Evolutionary conservation across 306 rosid species (phyloP), one percentile per base, ranked within the genome.

Genomic region (Arachis stenosperma): DNA sequence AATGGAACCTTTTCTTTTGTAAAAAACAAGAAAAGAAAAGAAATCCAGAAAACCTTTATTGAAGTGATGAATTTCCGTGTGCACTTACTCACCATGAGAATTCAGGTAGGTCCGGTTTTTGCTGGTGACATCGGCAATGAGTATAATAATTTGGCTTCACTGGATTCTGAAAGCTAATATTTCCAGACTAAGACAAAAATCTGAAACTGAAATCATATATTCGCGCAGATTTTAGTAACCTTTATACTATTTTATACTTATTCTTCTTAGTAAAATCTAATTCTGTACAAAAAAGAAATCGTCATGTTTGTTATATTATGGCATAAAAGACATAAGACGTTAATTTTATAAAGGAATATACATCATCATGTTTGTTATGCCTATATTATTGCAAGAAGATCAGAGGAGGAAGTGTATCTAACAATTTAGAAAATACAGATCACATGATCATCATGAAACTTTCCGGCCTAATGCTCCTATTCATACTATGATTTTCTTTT

Each of bases 101-200:
- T 53, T 39, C 15, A 29, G 33, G 37, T 68, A 74, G 81, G 67
- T 17, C 81, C 71, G 14, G 15, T 41, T 71, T 67, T 46, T 30
- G n/a, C 67, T 39, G 70, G 42, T 77, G 72, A 73, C 61, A 48
- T 70, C 12, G 51, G 44, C 29, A 22, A 33, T 33, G 50, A 22
- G 39, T 15, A 62, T 30, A 42, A 12, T n/a, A 71, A 58, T 58
- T 71, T 69, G 60, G 71, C 55, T 74, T 57, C 46, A 33, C 8
- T 6, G 15, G 53, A 73, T 51, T 62, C 30, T 73, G 54, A 62
- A 73, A 10, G 61, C 43, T 39, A n/a, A 41, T 12, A 37, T 11
- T 68, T 53, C 63, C 71, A 60, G 7, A 55, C 14, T 6, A 9
- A 10, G 3, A 27, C 57, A 11, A 29, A 39, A 70, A 73, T 2